Evolutionary conservation across 345 rosid genomes (phyloP).

Genomic region (Sisymbrium altissimum): DNA sequence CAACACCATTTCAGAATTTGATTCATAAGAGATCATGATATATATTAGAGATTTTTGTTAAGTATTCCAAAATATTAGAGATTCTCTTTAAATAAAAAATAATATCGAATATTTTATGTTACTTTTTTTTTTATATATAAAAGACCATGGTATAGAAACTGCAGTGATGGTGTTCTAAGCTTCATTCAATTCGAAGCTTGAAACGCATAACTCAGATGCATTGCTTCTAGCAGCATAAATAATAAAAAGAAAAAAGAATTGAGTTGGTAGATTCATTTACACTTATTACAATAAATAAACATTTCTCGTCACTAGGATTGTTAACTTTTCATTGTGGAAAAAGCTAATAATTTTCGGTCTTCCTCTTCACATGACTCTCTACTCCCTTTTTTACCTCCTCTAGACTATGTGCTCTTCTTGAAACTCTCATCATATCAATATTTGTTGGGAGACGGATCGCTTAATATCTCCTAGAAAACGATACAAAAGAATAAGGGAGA

Average conservation of each 20-base stretch:
- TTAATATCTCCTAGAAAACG: constrained; percentile 1
- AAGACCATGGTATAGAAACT: no score
- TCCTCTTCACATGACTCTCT: neutral
- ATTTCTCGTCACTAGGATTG: neutral
- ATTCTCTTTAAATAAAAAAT: no score
- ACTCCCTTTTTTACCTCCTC: neutral
- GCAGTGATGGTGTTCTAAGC: no score
- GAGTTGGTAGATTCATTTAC: neutral
- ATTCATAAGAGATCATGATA: no score
- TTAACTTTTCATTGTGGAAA: no score
- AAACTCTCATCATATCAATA: neutral
- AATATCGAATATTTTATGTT: no score
- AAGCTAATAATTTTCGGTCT: no score
- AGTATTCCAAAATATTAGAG: no score
- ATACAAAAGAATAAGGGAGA: neutral
- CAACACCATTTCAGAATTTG: no score
- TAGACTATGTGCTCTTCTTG: neutral
- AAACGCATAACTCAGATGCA: neutral
- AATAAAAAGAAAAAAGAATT: neutral
- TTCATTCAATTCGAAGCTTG: no score
- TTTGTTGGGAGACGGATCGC: neutral
- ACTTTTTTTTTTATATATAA: no score
- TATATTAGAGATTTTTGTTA: no score
- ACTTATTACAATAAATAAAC: neutral
- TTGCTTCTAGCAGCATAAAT: neutral